A percentile compares a stretch with the other conserved stretches of the same genome.
Conservation (phyloP, 306 rosid species). For the Cucumis cinereus region DNA sequence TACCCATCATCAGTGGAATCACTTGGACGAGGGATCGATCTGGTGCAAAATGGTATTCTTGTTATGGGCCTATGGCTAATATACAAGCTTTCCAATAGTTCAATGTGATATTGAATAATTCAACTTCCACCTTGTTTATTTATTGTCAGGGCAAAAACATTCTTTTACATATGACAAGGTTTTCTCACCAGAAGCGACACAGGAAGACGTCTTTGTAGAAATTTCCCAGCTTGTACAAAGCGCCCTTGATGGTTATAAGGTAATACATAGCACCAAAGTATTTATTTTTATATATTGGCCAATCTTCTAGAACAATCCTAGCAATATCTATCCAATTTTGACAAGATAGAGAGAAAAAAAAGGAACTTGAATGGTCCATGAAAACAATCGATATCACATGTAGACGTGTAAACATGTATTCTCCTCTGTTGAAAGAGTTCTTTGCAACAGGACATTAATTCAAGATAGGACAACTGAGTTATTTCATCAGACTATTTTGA, state of each 20-base stretch:
- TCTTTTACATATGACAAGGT: slow-evolving; percentile 86
- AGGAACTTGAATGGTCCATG: neutral
- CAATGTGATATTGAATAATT: neutral
- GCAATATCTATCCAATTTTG: neutral
- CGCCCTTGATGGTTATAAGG: slow-evolving; percentile 99
- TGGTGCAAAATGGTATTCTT: slow-evolving; percentile 56
- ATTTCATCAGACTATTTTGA: neutral
- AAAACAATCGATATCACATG: neutral
- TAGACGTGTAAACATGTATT: no score
- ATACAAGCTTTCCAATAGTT: no score
- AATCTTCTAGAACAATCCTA: neutral
- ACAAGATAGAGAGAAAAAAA: neutral
- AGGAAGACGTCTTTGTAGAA: slow-evolving; percentile 77
- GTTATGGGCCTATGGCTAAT: no score
- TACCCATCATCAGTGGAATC: slow-evolving; percentile 83
- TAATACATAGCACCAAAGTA: slow-evolving; percentile 13
- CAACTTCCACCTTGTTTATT: neutral
- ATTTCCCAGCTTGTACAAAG: slow-evolving; percentile 98
- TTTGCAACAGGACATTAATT: neutral
- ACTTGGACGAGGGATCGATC: slow-evolving; percentile 73
- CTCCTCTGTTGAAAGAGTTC: neutral
- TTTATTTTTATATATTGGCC: neutral
- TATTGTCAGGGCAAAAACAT: slow-evolving; percentile 62
- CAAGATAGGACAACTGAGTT: neutral
- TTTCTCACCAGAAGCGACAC: slow-evolving; percentile 67